Base-by-base conservation (phyloP, 75 land plant species). In the Ceratopteris richardii region DNA sequence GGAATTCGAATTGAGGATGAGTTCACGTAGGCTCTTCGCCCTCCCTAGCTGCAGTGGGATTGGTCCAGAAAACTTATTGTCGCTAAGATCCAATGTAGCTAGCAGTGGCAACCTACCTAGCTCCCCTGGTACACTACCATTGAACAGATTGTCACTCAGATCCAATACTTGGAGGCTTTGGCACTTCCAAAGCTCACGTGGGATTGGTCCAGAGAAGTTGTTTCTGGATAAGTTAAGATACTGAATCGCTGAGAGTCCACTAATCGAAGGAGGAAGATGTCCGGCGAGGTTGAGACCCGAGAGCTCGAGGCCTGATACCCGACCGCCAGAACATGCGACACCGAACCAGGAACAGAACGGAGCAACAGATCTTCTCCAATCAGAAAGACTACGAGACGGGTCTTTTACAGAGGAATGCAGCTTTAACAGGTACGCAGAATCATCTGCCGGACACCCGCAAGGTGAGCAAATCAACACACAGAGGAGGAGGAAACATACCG, bases 141-240 rank as follows among this genome's bases (percentile, higher is more conserved):
- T 40, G 37, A 70, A 54, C 28, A 18, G 37, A 33, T 65, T 70
- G 1, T 29, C n/a, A 28, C 42, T 57, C 25, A 70, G 61, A 40
- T 37, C 33, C 37, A 70, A 55, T 12, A 13, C 4, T 26, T 27
- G 18, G 42, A 70, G 33, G 21, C 31, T 12, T 23, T 40, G 0
- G 17, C 40, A 31, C 10, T 64, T 56, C 27, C 36, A 56, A 31
- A 56, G 46, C 22, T 29, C 21, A 0, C 27, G 13, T 0, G 67
- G 73, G 27, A 64, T 50, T 17, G 7, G 7, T 17, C 73, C 73
- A 1, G 61, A 63, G 36, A 88, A 40, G 31, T 33, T 51, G 46
- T 88, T 88, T 5, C 54, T 53, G 55, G 82, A 78, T 5, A 84
- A 30, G 0, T 58, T 18, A 55, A 84, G 39, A 1, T 24, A 48